Evolutionary conservation across 2,329 filamentous ascomycete species (phyloP).

Genomic region (Sporothrix brunneoviolacea): DNA sequence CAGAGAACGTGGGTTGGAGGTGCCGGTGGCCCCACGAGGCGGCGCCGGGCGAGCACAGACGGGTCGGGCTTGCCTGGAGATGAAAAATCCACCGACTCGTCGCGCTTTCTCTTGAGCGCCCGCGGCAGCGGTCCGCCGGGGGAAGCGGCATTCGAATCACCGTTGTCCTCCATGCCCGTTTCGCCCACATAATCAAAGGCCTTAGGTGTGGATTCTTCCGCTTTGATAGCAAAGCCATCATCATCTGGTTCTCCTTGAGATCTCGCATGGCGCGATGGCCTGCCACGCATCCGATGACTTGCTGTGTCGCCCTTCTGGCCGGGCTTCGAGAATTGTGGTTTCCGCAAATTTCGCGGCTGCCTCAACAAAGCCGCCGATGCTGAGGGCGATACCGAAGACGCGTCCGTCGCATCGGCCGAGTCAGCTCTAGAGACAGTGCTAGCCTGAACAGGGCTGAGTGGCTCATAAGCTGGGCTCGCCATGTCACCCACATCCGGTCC

Average conservation of each 20-base stretch:
- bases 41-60: slow-evolving; percentile 27
- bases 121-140: slow-evolving; percentile 20
- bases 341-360: slow-evolving; percentile 11
- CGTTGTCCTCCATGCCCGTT: slow-evolving; percentile 49
- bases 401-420: neutral
- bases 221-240: slow-evolving; percentile 38
- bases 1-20: slow-evolving; percentile 65
- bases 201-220: slow-evolving; percentile 51
- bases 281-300: slow-evolving; percentile 1
- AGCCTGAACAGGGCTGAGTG: slow-evolving; percentile 48
- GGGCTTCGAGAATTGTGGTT: neutral
- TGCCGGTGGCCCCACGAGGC: slow-evolving; percentile 32
- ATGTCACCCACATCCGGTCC: slow-evolving; percentile 32
- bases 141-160: slow-evolving; percentile 27
- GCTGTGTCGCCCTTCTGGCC: neutral
- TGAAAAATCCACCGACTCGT: slow-evolving; percentile 22
- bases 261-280: slow-evolving; percentile 3
- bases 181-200: slow-evolving; percentile 48
- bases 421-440: slow-evolving; percentile 28
- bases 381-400: neutral
- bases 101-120: slow-evolving; percentile 53
- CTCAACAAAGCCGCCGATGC: neutral
- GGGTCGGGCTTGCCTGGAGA: slow-evolving; percentile 30
- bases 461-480: slow-evolving; percentile 50
- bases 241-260: neutral